These are phyloP conservation scores for Auriscalpium vulgare DNA, from an alignment of 768 basidiomycete species.

Conservation along the genomic window DNA sequence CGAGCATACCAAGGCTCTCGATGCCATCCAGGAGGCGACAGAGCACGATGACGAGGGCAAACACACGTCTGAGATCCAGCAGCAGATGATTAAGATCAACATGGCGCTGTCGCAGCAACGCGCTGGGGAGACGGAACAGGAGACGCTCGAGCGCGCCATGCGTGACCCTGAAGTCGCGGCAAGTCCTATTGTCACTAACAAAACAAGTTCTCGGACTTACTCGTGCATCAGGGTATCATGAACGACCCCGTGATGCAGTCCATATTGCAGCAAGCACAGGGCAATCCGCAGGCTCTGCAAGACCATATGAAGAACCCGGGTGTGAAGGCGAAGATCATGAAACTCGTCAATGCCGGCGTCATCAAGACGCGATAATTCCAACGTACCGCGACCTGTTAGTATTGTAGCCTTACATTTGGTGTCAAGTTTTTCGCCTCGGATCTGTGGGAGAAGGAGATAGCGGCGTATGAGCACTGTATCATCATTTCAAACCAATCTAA, in stretches of 20 bases:
- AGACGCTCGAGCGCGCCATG: constrained; percentile 92
- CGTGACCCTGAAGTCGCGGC: constrained; percentile 93
- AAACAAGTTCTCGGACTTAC: neutral
- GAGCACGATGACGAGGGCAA: constrained; percentile 75
- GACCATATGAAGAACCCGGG: constrained; percentile 94
- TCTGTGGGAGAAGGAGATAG: neutral
- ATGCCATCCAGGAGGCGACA: constrained; percentile 69
- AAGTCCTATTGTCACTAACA: constrained; percentile 24
- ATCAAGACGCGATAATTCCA: constrained; percentile 71
- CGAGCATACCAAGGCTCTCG: constrained; percentile 81
- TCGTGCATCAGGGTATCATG: constrained; percentile 60
- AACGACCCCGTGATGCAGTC: constrained; percentile 88
- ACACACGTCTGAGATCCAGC: constrained; percentile 76
- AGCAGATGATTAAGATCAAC: constrained; percentile 74
- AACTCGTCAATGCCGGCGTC: constrained; percentile 87
- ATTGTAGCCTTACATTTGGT: neutral
- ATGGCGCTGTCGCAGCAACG: constrained; percentile 74
- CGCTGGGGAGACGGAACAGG: constrained; percentile 81
- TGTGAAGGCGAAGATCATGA: constrained; percentile 76
- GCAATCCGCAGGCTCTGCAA: constrained; percentile 79
- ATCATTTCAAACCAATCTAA: neutral
- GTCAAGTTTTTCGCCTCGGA: neutral
- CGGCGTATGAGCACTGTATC: neutral
- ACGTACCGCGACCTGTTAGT: neutral
- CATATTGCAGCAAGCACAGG: constrained; percentile 91